Base-by-base conservation (phyloP, 805 yeast genomes). In the Kodamaea leandrae region DNA sequence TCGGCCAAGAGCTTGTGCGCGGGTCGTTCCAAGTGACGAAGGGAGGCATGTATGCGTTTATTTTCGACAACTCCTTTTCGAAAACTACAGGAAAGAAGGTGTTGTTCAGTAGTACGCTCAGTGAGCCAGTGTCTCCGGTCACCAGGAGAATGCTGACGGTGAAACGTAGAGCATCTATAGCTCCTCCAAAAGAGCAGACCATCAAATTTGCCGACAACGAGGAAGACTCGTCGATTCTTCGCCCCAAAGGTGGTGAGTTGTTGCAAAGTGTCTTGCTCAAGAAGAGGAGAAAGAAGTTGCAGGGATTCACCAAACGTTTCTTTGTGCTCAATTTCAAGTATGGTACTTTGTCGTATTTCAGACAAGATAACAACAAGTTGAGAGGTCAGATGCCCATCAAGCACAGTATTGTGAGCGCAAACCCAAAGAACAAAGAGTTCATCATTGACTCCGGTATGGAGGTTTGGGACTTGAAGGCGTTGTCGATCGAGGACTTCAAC, bases 381-480 rank as follows among this genome's bases (percentile, higher is more conserved):
- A 74, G 98, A 42, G 99, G 99, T 42, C 89, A 87, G 54, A 88
- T 93, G 87, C 95, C 91, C 26, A 79, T 93, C 36, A 79, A 77
- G 39, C 74, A 84, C 36, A 81, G 95, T 2, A 85, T 85, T n/a
- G 80, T 93, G 2, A 78, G 90, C 42, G 96, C 95, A 0, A 83
- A 83, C 52, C 71, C 78, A 18, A 76, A 76, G 43, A 77, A 78
- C 17, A 65, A 77, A 39, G 83, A 86, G 53, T 80, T 93, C 32
- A 80, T 83, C 34, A 76, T 93, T 44, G 97, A 93, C 59, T 88
- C 97, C 0, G 98, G 98, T 2, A 82, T 91, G 80, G 98, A 91
- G 58, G 81, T 86, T 7, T 91, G 98, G 98, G 80, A 79, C 27
- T 68, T 91, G 45, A 86, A 85, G 52, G 86, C 97, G 0, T 64